Evolutionary conservation across 1,139 yeast genomes (phyloP), one percentile per base, ranked within the genome.

Genomic region (Taphrina sp.): DNA sequence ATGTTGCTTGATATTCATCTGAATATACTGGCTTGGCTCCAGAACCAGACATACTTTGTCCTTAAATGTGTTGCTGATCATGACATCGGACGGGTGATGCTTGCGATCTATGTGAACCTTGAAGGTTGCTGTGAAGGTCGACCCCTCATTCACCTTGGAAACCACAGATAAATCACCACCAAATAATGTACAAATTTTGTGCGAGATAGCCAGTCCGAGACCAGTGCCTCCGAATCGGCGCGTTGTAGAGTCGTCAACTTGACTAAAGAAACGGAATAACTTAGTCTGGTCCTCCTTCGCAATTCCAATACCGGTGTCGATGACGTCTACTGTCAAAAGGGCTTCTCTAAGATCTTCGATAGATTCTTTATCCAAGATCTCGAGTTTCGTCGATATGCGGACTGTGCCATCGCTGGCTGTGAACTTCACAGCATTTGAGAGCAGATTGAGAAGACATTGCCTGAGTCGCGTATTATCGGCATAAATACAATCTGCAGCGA

Each of bases 391-490:
- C 5, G 47, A 80, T 28, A 64, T 58, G 16, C 63, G 59, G 43
- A 84, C 88, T 62, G 79, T 80, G 39, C 94, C 94, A 33, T 64
- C 59, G 60, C 75, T 72, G 59, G 80, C 81, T 5, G 96, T 88
- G 63, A 89, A 89, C 66, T 89, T 89, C 62, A 89, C 74, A 0
- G 95, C 85, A 68, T 86, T 89, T 8, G 94, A 85, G 3, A 88
- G 92, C 60, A 88, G 72, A 64, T 89, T 89, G 89, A 88, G 85
- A 19, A 88, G 83, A 56, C 88, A 83, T 69, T 89, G 96, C 53
- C 88, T 83, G 43, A 88, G 82, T 67, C 96, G 74, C 66, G 88
- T 85, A 4, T 94, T 81, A 69, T 89, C 96, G 8, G 95, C 96
- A 69, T 87, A 82, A 68, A 82, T 74, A 65, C 78, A 79, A 66